Base-by-base conservation (phyloP, 2,329 filamentous ascomycete species). In the Dothidotthia symphoricarpi region DNA sequence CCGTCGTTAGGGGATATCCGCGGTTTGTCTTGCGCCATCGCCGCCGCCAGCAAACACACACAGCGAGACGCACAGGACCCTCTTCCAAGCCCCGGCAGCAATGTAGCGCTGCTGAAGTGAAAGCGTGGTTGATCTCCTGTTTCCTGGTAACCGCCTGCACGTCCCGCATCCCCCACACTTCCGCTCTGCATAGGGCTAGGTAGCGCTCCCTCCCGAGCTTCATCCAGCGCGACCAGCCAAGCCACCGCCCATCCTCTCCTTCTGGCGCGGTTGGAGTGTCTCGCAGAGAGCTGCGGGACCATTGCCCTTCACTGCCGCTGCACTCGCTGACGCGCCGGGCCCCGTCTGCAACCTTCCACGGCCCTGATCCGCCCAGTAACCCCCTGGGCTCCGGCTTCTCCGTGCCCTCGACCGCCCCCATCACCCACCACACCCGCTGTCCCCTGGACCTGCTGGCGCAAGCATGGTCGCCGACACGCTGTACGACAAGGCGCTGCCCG, bases 401-500 rank as follows among this genome's bases (percentile, higher is more conserved):
- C 27, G 31, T 28, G 33, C 36, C 28, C 36, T 26, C 42, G 17
- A n/a, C 36, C 35, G 33, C 36, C 32, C 40, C 35, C 16, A 27
- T 39, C 25, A 25, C 30, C 16, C 40, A 31, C 19, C 25, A 28
- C 31, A 13, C 30, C 34, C 28, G 19, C 14, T 41, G 27, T 38
- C 17, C 39, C 34, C 24, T 36, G 34, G 28, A 19, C 13, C 31
- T 37, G 31, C 34, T 36, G 28, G 28, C 43, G 31, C 37, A 34
- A 77, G 47, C 64, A 96, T 97, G 91, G 83, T 95, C 47, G 87
- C 90, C 57, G 91, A 97, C 75, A 83, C 90, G 56, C 82, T 91
- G 39, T 95, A 94, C 74, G 89, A 96, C 57, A 80, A 93, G 60
- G 95, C 89, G 68, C 81, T 94, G 64, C 87, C 88, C 35, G 80